Percentiles rank a stretch among this genome's conserved stretches.
Conservation (phyloP, 177 flowering plant genomes). For the Vitis hybrid region DNA sequence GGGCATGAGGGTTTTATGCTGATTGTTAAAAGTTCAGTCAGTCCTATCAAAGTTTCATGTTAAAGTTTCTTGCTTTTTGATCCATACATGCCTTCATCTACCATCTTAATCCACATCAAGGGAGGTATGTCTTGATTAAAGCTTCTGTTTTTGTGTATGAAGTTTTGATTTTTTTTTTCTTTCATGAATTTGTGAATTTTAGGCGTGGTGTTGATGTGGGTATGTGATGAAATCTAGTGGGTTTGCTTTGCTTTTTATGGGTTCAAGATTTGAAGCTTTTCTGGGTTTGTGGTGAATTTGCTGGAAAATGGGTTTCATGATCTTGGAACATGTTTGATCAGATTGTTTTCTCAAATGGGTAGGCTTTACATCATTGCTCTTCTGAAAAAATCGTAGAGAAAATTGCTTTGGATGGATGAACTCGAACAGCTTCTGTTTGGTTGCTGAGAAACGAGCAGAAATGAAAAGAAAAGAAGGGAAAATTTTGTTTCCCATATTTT, state of each 20-base stretch:
- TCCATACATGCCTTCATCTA: slow-evolving; percentile 17
- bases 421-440: not conserved
- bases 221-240: not conserved
- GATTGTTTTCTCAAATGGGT: slow-evolving; percentile 1
- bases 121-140: slow-evolving; percentile 18
- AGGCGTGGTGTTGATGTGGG: not conserved
- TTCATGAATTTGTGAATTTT: slow-evolving; percentile 3
- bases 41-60: slow-evolving; percentile 4
- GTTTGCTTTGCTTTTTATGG: not conserved
- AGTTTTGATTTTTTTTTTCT: not conserved
- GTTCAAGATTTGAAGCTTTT: not conserved
- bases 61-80: slow-evolving; percentile 19
- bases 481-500: not conserved
- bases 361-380: not conserved
- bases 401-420: not conserved
- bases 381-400: not conserved
- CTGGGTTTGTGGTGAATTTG: not conserved
- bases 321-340: slow-evolving; percentile 1
- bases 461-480: not conserved
- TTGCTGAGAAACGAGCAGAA: not conserved
- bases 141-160: not conserved
- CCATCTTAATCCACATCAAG: slow-evolving; percentile 10
- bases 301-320: not conserved
- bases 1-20: slow-evolving; percentile 12
- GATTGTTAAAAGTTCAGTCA: slow-evolving; percentile 10